Conservation (phyloP, 805 yeast genomes). For the Wickerhamiella vanderwaltii region DNA sequence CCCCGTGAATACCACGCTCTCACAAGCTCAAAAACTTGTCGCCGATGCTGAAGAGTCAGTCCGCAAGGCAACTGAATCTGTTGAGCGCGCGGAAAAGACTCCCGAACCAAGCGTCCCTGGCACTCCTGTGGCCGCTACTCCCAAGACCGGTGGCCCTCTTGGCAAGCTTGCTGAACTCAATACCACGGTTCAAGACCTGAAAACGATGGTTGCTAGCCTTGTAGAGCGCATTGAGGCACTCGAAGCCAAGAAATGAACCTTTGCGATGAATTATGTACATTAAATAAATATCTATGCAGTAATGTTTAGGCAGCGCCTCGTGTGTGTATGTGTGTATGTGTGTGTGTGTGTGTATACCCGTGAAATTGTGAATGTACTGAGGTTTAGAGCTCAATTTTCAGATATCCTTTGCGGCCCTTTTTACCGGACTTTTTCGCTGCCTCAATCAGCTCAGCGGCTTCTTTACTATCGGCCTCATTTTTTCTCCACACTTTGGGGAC, state of each 20-base stretch:
- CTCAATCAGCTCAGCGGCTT: slow-evolving; percentile 17
- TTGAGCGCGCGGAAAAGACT: slow-evolving; percentile 10
- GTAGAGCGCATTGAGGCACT: slow-evolving; percentile 18
- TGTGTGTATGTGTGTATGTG: too few relatives aligned
- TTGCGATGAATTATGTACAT: neutral
- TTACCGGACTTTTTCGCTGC: slow-evolving; percentile 6
- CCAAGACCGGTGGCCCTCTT: slow-evolving; percentile 3
- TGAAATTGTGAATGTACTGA: too few relatives aligned
- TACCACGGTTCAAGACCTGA: slow-evolving; percentile 16
- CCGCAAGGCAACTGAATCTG: slow-evolving; percentile 7
- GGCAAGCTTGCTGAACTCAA: slow-evolving; percentile 14
- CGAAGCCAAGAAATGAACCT: slow-evolving; percentile 11
- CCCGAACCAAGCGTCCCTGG: neutral
- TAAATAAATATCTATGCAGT: slow-evolving; percentile 6
- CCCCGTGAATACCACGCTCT: neutral
- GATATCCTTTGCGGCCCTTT: neutral
- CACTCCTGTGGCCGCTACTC: slow-evolving; percentile 1
- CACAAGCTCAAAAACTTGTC: slow-evolving; percentile 5
- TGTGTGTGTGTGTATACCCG: too few relatives aligned
- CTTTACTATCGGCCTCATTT: slow-evolving; percentile 11
- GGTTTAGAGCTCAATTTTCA: too few relatives aligned
- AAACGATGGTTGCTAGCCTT: slow-evolving; percentile 16
- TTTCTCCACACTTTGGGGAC: slow-evolving; percentile 19
- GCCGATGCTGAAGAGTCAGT: slow-evolving; percentile 8
- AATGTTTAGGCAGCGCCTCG: too few relatives aligned